These are phyloP conservation scores for Xerocomellus amylosporus DNA, from an alignment of 768 basidiomycete genomes.

Conservation along the genomic window DNA sequence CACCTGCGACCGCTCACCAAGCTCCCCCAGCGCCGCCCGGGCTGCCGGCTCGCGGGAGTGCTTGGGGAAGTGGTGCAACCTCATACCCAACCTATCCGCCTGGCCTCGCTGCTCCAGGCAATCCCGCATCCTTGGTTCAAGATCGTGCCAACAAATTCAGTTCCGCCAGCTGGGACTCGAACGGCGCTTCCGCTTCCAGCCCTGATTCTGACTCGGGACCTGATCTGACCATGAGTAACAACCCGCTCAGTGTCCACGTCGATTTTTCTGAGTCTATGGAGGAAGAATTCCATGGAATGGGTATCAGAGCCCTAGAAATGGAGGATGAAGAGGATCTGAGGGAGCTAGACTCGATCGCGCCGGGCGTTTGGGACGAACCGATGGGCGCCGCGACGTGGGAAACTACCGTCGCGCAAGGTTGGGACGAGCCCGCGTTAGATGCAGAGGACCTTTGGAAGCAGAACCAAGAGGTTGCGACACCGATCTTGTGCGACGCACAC, in stretches of 20 bases:
- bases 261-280: slow-evolving; percentile 29
- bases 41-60: slow-evolving; percentile 3
- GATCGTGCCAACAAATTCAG: slow-evolving; percentile 13
- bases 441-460: slow-evolving; percentile 25
- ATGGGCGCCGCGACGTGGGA: slow-evolving; percentile 1
- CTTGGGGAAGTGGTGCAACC: slow-evolving; percentile 8
- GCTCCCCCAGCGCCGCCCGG: slow-evolving; percentile 10
- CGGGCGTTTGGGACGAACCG: slow-evolving; percentile 19
- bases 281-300: slow-evolving; percentile 28
- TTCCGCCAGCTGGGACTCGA: slow-evolving; percentile 23
- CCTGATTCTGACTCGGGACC: slow-evolving; percentile 28
- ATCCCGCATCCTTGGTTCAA: not conserved
- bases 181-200: slow-evolving; percentile 22
- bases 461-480: slow-evolving; percentile 5
- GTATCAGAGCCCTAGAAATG: slow-evolving; percentile 5
- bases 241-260: slow-evolving; percentile 21
- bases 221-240: slow-evolving; percentile 24
- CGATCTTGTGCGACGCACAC: slow-evolving; percentile 31
- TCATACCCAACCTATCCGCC: slow-evolving; percentile 15
- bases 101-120: slow-evolving; percentile 8
- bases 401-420: not conserved
- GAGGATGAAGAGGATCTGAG: slow-evolving; percentile 12
- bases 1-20: slow-evolving; percentile 5
- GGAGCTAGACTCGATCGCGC: slow-evolving; percentile 28
- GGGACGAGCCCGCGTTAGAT: slow-evolving; percentile 21